These are phyloP conservation scores for Exophiala sp. DNA, from an alignment of 2,329 filamentous ascomycete genomes.

Conservation along the genomic window DNA sequence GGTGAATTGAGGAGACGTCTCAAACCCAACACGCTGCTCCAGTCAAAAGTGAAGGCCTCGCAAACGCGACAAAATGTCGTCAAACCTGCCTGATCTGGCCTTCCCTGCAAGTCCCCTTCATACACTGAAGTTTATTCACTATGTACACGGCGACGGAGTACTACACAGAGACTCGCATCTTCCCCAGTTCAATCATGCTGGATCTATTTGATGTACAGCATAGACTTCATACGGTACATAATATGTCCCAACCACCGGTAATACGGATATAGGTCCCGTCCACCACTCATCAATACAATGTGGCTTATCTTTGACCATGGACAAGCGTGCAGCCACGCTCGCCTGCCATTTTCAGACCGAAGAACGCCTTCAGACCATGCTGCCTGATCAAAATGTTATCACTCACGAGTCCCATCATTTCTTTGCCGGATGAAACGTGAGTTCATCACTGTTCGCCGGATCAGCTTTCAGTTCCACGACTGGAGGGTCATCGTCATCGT, in stretches of 20 bases:
- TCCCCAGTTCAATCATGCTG: too few relatives aligned
- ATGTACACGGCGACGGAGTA: too few relatives aligned
- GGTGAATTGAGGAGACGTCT: too few relatives aligned
- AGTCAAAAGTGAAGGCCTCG: background rate
- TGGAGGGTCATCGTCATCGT: slow-evolving; percentile 24
- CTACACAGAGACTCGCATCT: too few relatives aligned
- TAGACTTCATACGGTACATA: too few relatives aligned
- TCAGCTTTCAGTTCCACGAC: slow-evolving; percentile 22
- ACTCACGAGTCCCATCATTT: background rate
- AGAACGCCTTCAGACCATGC: slow-evolving; percentile 1
- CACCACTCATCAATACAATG: too few relatives aligned
- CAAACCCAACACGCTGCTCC: too few relatives aligned
- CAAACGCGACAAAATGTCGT: background rate
- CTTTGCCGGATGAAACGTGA: slow-evolving; percentile 9
- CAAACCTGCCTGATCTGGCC: background rate
- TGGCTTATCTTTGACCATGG: too few relatives aligned
- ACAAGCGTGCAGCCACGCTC: background rate
- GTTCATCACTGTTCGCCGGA: slow-evolving; percentile 16
- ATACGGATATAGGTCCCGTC: background rate
- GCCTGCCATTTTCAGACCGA: background rate
- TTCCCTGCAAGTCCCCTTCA: too few relatives aligned
- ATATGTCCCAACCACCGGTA: background rate
- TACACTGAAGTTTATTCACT: too few relatives aligned
- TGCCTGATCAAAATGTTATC: background rate
- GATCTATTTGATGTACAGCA: too few relatives aligned